These are phyloP conservation scores for Aquilaria malaccensis DNA, from an alignment of 345 rosid genomes.

Conservation along the genomic window DNA sequence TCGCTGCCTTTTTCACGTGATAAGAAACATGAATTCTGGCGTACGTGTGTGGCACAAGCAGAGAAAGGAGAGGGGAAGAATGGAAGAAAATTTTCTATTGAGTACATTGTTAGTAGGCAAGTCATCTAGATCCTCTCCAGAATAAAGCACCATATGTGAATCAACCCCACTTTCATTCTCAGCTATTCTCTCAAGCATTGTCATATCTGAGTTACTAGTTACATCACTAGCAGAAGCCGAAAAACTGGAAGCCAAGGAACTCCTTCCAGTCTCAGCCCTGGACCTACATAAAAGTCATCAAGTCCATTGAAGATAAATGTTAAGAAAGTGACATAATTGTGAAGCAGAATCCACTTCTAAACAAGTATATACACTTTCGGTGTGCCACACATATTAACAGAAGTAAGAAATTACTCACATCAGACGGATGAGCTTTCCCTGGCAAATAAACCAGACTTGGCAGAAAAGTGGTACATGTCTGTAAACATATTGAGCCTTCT, in stretches of 20 bases:
- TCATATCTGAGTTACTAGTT: neutral
- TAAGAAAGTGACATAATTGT: neutral
- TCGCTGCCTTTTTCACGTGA: neutral
- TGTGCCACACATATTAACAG: too few species aligned
- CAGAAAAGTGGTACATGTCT: slow-evolving; percentile 44
- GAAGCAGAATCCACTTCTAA: slow-evolving; percentile 1
- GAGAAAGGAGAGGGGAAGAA: neutral
- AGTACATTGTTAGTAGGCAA: neutral
- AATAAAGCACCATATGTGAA: slow-evolving; percentile 2
- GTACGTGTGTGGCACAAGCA: neutral
- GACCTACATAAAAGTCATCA: neutral
- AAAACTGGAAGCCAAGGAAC: slow-evolving; percentile 9
- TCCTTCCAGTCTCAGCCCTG: neutral
- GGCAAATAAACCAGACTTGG: slow-evolving; percentile 49
- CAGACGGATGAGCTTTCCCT: slow-evolving; percentile 30
- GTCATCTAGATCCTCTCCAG: slow-evolving; percentile 2
- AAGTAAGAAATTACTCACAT: slow-evolving; percentile 22
- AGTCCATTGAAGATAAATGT: neutral
- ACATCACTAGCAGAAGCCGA: neutral
- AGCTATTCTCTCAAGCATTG: slow-evolving; percentile 8
- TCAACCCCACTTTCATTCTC: slow-evolving; percentile 13
- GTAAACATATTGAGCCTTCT: slow-evolving; percentile 50
- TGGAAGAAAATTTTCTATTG: neutral
- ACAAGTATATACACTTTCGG: too few species aligned
- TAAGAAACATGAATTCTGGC: neutral